These are phyloP conservation scores for Talaromyces borbonicus DNA, from an alignment of 495 filamentous ascomycete genomes.

Conservation along the genomic window DNA sequence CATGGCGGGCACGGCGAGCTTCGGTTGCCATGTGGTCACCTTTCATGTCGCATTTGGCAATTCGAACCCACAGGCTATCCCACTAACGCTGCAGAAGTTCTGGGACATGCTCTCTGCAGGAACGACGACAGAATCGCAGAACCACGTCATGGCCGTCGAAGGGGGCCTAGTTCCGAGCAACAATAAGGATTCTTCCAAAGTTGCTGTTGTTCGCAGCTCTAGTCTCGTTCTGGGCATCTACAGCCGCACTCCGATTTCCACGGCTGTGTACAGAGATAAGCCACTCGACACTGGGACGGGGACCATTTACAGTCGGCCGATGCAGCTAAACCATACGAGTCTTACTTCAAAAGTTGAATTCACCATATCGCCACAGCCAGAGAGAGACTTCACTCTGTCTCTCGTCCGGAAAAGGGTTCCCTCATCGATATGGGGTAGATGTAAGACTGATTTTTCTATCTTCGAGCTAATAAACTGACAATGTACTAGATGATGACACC, in stretches of 20 bases:
- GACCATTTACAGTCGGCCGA: background rate
- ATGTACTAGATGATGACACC: too few relatives aligned
- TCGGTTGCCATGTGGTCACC: constrained; percentile 34
- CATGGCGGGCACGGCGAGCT: constrained; percentile 16
- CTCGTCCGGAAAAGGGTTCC: background rate
- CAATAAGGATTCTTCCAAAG: background rate
- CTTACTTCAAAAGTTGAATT: background rate
- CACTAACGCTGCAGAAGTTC: background rate
- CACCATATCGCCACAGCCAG: background rate
- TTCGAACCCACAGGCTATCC: background rate
- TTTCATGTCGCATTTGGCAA: constrained; percentile 37
- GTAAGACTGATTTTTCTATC: background rate
- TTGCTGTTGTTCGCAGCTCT: background rate
- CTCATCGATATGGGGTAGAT: background rate
- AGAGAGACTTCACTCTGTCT: background rate
- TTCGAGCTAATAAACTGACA: background rate
- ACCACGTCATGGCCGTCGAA: background rate
- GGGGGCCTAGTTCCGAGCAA: background rate
- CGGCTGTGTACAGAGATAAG: background rate
- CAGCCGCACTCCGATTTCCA: background rate
- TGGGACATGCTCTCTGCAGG: background rate
- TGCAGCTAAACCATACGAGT: background rate
- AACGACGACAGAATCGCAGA: background rate
- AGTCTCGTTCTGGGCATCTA: background rate
- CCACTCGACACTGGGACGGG: background rate